Conservation (phyloP, 495 filamentous ascomycete species). For the Penicillium canariense region DNA sequence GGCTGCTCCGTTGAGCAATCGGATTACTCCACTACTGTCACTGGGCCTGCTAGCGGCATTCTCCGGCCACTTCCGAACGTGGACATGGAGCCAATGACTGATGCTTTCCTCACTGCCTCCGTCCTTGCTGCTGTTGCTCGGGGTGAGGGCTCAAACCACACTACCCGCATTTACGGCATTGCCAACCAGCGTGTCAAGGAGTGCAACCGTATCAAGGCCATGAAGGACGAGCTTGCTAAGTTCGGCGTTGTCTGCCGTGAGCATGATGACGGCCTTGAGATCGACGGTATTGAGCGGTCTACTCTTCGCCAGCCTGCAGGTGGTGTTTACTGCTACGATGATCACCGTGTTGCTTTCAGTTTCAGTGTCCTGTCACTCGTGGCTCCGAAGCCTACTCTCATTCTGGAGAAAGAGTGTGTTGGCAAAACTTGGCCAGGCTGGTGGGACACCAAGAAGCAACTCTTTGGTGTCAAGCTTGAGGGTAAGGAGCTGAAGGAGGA, state of each 20-base stretch:
- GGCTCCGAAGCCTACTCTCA: conserved; percentile 70
- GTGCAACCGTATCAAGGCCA: conserved; percentile 93
- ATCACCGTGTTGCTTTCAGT: conserved; percentile 98
- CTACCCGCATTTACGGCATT: conserved; percentile 87
- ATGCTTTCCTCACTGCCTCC: conserved; percentile 94
- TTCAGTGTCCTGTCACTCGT: conserved; percentile 85
- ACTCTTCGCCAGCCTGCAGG: conserved; percentile 59
- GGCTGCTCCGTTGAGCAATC: conserved; percentile 88
- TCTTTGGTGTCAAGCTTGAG: conserved; percentile 69
- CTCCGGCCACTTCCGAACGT: conserved; percentile 72
- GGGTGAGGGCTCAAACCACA: conserved; percentile 49
- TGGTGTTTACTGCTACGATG: conserved; percentile 91
- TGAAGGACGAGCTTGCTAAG: conserved; percentile 95
- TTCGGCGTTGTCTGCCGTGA: conserved; percentile 87
- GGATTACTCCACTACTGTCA: conserved; percentile 85
- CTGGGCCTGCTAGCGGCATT: conserved; percentile 70
- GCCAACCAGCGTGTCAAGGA: conserved; percentile 99
- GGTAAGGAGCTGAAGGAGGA: conserved; percentile 63
- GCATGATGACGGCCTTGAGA: conserved; percentile 88
- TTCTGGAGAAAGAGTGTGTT: conserved; percentile 87
- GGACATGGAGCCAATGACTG: conserved; percentile 99
- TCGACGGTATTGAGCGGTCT: conserved; percentile 64
- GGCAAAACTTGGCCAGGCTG: conserved; percentile 99
- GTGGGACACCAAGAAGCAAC: conserved; percentile 84
- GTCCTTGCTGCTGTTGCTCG: conserved; percentile 90